A percentile compares a stretch with the other conserved stretches of the same genome.
phyloP scores from a whole-genome alignment of 345 rosid species.

The Hypericum androsaemum region DNA sequence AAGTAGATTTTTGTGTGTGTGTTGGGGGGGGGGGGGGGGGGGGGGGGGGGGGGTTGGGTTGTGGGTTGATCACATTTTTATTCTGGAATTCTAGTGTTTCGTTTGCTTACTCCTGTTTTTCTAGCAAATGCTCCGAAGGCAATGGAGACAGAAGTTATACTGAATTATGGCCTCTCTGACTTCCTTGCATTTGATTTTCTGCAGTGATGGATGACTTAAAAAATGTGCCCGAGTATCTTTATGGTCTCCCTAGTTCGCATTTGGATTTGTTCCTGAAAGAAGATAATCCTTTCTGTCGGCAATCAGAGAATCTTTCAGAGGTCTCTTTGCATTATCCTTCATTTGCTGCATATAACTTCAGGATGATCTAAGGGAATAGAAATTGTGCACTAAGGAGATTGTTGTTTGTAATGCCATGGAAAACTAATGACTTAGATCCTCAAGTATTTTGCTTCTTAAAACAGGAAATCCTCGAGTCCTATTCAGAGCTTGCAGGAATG shows the following conservation, averaged over 20 bases:
- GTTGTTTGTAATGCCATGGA: background rate
- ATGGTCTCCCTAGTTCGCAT: conserved; percentile 76
- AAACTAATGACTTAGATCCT: background rate
- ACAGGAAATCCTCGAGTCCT: conserved; percentile 63
- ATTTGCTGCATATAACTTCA: conserved; percentile 2
- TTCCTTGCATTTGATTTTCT: conserved; percentile 4
- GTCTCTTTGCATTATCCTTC: conserved; percentile 23
- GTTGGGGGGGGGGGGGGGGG: no score
- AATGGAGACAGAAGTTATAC: no score
- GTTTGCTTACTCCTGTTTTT: no score
- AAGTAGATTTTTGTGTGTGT: no score
- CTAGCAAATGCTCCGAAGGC: no score
- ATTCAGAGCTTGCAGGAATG: conserved; percentile 57
- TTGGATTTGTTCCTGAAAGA: conserved; percentile 90
- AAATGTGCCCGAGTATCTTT: conserved; percentile 59
- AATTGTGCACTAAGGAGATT: background rate
- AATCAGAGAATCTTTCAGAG: conserved; percentile 64
- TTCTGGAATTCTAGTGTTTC: no score
- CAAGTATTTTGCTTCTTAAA: background rate
- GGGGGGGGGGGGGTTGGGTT: no score
- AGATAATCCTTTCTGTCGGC: conserved; percentile 56
- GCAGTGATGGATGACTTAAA: conserved; percentile 80
- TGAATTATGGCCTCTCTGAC: background rate
- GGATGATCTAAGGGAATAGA: conserved; percentile 4
- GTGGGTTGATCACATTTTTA: no score